These are phyloP conservation scores for Eutrema japonicum DNA, from an alignment of 345 rosid species.

Conservation along the genomic window DNA sequence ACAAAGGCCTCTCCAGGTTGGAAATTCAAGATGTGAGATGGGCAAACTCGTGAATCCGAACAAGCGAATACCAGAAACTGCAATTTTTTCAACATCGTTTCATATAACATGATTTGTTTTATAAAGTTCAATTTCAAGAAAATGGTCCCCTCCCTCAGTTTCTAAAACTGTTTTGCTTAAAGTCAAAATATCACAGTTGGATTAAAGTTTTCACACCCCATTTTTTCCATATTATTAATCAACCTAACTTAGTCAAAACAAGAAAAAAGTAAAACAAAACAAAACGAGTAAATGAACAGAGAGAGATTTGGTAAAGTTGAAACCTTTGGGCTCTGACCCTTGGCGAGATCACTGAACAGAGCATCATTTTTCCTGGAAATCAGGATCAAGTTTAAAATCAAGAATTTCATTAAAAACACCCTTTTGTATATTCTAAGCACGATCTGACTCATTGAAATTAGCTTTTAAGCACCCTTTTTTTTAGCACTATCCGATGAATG, in stretches of 20 bases:
- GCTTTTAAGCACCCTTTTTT: neutral
- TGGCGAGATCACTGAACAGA: conserved; percentile 67
- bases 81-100: conserved; percentile 14
- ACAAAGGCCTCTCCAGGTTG: conserved; percentile 97
- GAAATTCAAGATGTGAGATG: conserved; percentile 81
- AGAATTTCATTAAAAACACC: neutral
- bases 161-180: conserved; percentile 22
- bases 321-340: conserved; percentile 91
- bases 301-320: conserved; percentile 22
- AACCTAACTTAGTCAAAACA: neutral
- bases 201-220: conserved; percentile 21
- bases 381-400: neutral
- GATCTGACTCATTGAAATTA: conserved; percentile 17
- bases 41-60: conserved; percentile 95
- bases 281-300: conserved; percentile 13
- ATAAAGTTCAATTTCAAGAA: neutral
- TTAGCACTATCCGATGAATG: conserved; percentile 13
- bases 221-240: neutral
- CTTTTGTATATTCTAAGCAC: neutral
- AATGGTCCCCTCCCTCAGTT: neutral
- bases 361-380: conserved; percentile 65
- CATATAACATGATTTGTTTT: neutral
- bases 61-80: conserved; percentile 97
- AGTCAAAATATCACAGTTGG: conserved; percentile 30
- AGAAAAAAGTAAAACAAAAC: neutral